Evolutionary conservation across 2,329 filamentous ascomycete species (phyloP).

Genomic region (Stachybotrys elegans): DNA sequence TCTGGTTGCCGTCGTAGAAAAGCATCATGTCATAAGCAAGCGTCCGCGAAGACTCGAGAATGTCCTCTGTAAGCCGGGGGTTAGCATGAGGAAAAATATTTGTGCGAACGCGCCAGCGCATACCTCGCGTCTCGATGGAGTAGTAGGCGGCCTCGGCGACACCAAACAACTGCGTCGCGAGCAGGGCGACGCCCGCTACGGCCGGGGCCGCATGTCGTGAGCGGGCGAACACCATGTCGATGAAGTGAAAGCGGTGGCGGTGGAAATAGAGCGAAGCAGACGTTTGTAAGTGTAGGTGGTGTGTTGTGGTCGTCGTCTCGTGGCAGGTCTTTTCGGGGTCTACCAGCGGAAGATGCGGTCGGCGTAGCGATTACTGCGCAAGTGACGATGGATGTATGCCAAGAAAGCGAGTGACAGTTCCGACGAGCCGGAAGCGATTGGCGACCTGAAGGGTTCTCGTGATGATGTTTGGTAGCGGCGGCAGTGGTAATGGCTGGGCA

Average conservation of each 20-base stretch:
- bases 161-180: neutral
- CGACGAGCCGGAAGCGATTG: too few species aligned
- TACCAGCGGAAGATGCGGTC: too few species aligned
- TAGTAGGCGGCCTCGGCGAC: neutral
- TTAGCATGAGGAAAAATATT: neutral
- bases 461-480: too few species aligned
- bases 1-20: conserved; percentile 45
- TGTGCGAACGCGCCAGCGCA: neutral
- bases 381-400: too few species aligned
- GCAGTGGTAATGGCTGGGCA: too few species aligned
- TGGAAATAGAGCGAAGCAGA: too few species aligned
- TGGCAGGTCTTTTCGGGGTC: too few species aligned
- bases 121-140: conserved; percentile 1
- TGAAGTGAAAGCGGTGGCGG: neutral
- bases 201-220: neutral
- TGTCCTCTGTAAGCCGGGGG: conserved; percentile 30
- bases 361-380: too few species aligned
- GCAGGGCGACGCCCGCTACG: neutral
- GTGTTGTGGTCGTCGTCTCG: too few species aligned
- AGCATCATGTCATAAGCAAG: conserved; percentile 47
- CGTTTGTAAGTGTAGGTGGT: too few species aligned
- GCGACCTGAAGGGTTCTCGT: too few species aligned
- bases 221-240: neutral
- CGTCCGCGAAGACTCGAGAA: conserved; percentile 38
- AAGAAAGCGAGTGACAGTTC: too few species aligned